phyloP scores from a whole-genome alignment of 2,329 filamentous ascomycete species.

The Aspergillus proliferans region DNA sequence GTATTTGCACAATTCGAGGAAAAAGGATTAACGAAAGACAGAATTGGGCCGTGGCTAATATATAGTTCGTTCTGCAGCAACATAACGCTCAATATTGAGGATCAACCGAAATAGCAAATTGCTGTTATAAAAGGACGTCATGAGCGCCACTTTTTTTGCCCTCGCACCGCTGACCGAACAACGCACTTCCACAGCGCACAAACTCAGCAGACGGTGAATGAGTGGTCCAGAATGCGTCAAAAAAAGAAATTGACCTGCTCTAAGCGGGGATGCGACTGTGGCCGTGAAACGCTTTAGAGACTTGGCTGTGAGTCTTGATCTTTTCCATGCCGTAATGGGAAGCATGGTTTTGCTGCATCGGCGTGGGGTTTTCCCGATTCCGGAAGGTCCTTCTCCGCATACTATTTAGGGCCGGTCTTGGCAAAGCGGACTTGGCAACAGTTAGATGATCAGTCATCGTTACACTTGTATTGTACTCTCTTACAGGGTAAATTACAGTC shows the following conservation, averaged over 20 bases:
- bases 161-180: neutral
- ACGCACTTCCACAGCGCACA: neutral
- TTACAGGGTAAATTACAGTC: neutral
- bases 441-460: neutral
- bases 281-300: neutral
- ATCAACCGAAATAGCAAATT: neutral
- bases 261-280: neutral
- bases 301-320: neutral
- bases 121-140: conserved; percentile 2
- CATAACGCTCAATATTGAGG: conserved; percentile 7
- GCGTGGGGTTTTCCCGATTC: neutral
- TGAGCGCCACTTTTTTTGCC: neutral
- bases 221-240: too few species aligned
- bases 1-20: neutral
- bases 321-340: neutral
- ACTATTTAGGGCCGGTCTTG: too few species aligned
- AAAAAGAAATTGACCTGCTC: too few species aligned
- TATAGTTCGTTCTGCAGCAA: neutral
- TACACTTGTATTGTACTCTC: neutral
- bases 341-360: neutral
- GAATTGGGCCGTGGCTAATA: neutral
- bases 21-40: neutral
- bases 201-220: neutral
- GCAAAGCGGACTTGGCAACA: neutral
- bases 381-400: too few species aligned